A percentile compares a stretch with the other conserved stretches of the same genome.
phyloP scores from a whole-genome alignment of 176 grass and related monocot species.

The Calamus simplicifolius region DNA sequence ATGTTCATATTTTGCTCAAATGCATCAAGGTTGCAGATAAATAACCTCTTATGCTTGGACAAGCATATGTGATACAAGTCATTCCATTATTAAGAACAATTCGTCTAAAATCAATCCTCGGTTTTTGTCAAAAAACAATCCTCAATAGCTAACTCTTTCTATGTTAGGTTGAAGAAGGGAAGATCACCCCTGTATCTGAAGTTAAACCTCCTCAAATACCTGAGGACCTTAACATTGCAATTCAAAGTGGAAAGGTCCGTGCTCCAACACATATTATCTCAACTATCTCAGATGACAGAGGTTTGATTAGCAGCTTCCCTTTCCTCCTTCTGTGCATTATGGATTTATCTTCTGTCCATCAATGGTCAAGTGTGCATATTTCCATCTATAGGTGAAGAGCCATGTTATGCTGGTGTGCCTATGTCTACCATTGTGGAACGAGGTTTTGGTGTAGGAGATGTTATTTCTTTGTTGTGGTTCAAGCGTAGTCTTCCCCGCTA shows the following conservation, averaged over 20 bases:
- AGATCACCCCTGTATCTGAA: conserved; percentile 69
- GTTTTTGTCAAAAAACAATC: no score
- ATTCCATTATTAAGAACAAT: no score
- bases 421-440: conserved; percentile 96
- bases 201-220: conserved; percentile 86
- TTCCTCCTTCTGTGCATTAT: conserved; percentile 3
- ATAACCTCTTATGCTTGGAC: background rate
- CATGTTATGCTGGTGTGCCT: conserved; percentile 94
- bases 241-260: conserved; percentile 97
- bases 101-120: no score
- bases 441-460: conserved; percentile 95
- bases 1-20: conserved; percentile 14
- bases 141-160: background rate
- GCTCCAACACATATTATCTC: conserved; percentile 98
- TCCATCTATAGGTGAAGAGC: conserved; percentile 78
- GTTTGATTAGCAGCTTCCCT: conserved; percentile 41
- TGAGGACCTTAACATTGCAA: conserved; percentile 88
- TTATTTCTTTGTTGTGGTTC: conserved; percentile 99
- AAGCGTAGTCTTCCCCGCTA: conserved; percentile 96
- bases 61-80: background rate
- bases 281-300: conserved; percentile 99
- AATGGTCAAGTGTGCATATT: conserved; percentile 11
- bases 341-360: background rate
- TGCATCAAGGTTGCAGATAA: no score
- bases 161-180: conserved; percentile 78